Evolutionary conservation across 2,329 filamentous ascomycete genomes (phyloP).

Genomic region (Fusarium caatingaense): DNA sequence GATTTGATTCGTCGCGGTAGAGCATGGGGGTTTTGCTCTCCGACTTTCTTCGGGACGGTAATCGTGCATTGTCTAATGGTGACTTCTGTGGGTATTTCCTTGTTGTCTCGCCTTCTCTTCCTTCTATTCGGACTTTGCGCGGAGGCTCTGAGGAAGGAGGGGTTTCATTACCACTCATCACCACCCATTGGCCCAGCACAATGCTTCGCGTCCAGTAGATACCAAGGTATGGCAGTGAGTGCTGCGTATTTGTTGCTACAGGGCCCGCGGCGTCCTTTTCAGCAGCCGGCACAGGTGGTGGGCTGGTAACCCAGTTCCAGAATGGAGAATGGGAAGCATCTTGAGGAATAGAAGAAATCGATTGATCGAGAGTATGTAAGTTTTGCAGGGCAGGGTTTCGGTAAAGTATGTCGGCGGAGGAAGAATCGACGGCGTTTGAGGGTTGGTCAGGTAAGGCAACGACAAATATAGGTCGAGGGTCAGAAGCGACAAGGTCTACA

Average conservation of each 20-base stretch:
- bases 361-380: slow-evolving; percentile 48
- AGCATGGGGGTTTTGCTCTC: slow-evolving; percentile 45
- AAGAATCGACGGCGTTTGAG: not conserved
- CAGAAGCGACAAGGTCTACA: slow-evolving; percentile 55
- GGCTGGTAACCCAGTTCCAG: slow-evolving; percentile 54
- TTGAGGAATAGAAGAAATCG: slow-evolving; percentile 47
- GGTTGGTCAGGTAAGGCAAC: slow-evolving; percentile 41
- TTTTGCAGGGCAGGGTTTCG: slow-evolving; percentile 53
- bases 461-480: slow-evolving; percentile 57
- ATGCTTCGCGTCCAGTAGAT: slow-evolving; percentile 54
- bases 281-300: slow-evolving; percentile 18
- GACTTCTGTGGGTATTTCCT: slow-evolving; percentile 41
- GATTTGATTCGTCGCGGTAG: slow-evolving; percentile 49
- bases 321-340: slow-evolving; percentile 50
- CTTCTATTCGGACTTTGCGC: slow-evolving; percentile 48
- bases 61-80: slow-evolving; percentile 35
- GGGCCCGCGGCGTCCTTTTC: slow-evolving; percentile 8
- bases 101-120: slow-evolving; percentile 35
- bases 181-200: slow-evolving; percentile 51
- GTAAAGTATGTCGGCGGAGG: slow-evolving; percentile 48
- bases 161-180: slow-evolving; percentile 55
- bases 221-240: slow-evolving; percentile 49
- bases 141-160: slow-evolving; percentile 48
- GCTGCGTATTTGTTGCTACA: slow-evolving; percentile 32
- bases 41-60: slow-evolving; percentile 38